These are phyloP conservation scores for Leccinellum rugosiceps DNA, from an alignment of 768 basidiomycete species.

Conservation along the genomic window DNA sequence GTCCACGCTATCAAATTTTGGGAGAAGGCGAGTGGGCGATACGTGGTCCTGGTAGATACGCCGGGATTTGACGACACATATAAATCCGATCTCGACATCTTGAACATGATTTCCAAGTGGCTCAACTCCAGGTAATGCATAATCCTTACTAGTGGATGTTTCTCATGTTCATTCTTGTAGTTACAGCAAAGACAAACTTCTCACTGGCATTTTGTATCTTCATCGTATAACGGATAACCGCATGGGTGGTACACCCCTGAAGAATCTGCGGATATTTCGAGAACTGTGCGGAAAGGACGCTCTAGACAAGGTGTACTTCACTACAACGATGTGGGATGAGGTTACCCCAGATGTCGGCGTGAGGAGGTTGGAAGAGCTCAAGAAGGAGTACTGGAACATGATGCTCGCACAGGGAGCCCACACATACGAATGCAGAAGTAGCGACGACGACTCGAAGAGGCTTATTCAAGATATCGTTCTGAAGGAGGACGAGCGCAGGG, in stretches of 20 bases:
- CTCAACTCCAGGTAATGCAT: conserved; percentile 8
- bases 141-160: not conserved
- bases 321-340: conserved; percentile 20
- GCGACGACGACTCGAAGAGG: not conserved
- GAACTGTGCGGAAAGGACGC: conserved; percentile 27
- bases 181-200: conserved; percentile 7
- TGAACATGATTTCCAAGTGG: conserved; percentile 15
- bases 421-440: not conserved
- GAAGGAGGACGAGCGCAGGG: not conserved
- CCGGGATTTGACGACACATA: conserved; percentile 16
- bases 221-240: conserved; percentile 40
- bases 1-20: conserved; percentile 5
- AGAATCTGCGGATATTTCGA: conserved; percentile 34
- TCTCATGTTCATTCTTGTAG: not conserved
- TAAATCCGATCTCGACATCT: conserved; percentile 10
- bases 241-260: conserved; percentile 32
- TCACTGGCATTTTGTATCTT: conserved; percentile 37
- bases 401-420: conserved; percentile 7
- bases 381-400: not conserved
- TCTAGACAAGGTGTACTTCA: conserved; percentile 32
- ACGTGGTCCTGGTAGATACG: conserved; percentile 11
- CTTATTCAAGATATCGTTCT: not conserved
- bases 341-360: conserved; percentile 31
- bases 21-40: not conserved
- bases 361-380: conserved; percentile 7